Conservation (phyloP, 257 asterid species). For the Paulownia fortunei region DNA sequence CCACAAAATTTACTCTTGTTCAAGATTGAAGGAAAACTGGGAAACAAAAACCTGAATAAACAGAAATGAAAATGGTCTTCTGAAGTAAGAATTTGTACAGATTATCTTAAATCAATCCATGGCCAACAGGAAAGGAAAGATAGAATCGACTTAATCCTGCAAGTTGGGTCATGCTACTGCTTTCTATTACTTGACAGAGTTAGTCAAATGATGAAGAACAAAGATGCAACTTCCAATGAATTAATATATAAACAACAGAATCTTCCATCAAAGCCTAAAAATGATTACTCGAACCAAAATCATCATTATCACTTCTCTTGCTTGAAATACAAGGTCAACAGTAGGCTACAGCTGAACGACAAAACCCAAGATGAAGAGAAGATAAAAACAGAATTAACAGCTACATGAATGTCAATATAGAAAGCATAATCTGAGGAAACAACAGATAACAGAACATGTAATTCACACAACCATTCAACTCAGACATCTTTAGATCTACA, state of each 20-base stretch:
- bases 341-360: not conserved
- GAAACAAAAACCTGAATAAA: not conserved
- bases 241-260: not conserved
- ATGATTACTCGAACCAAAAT: not conserved
- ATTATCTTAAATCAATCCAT: too few relatives aligned
- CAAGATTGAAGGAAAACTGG: not conserved
- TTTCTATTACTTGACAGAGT: too few relatives aligned
- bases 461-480: slow-evolving; percentile 1
- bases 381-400: slow-evolving; percentile 5
- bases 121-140: too few relatives aligned
- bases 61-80: too few relatives aligned
- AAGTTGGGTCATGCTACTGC: too few relatives aligned
- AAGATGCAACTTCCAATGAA: not conserved
- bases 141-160: too few relatives aligned
- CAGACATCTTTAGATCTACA: slow-evolving; percentile 27
- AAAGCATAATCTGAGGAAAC: slow-evolving; percentile 5
- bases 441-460: not conserved
- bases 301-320: not conserved
- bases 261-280: not conserved
- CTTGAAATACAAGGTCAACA: not conserved
- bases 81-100: too few relatives aligned
- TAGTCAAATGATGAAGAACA: not conserved
- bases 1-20: too few relatives aligned
- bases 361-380: not conserved
- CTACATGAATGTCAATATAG: slow-evolving; percentile 1